These are phyloP conservation scores for Miscanthus sacchariflorus DNA, from an alignment of 202 grass and related monocot genomes.

Conservation along the genomic window DNA sequence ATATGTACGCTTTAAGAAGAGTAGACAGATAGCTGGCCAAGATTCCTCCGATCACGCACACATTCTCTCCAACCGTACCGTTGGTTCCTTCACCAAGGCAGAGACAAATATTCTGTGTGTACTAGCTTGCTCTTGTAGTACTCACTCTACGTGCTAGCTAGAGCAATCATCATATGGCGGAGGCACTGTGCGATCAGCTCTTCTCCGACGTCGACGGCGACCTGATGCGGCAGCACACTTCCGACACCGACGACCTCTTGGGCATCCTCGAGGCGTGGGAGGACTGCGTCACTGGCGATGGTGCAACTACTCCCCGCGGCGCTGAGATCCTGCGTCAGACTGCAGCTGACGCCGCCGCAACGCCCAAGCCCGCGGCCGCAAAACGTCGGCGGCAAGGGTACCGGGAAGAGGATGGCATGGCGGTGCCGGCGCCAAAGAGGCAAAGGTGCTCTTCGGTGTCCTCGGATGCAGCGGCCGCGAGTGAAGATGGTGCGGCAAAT, in stretches of 20 bases:
- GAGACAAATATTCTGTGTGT: background rate
- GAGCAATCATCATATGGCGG: conserved; percentile 40
- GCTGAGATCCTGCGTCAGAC: background rate
- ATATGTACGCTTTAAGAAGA: conserved; percentile 28
- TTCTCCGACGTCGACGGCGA: conserved; percentile 45
- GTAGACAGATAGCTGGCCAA: conserved; percentile 36
- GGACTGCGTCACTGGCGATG: conserved; percentile 37
- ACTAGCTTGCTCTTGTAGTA: background rate
- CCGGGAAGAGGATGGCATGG: background rate
- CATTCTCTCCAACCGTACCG: background rate
- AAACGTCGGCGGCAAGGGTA: background rate
- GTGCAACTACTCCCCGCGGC: background rate
- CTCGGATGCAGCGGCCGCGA: background rate
- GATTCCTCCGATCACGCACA: conserved; percentile 12
- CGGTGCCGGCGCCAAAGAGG: conserved; percentile 41
- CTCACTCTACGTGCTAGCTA: background rate
- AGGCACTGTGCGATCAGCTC: conserved; percentile 56
- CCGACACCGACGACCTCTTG: conserved; percentile 55
- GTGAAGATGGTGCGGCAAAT: conserved; percentile 5
- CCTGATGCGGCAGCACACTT: conserved; percentile 40
- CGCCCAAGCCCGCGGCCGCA: background rate
- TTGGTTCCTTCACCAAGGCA: background rate
- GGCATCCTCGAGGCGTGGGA: conserved; percentile 70
- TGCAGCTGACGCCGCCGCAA: background rate
- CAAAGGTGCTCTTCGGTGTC: conserved; percentile 31